Conservation (phyloP, 768 basidiomycete genomes). For the Serendipita sp. region DNA sequence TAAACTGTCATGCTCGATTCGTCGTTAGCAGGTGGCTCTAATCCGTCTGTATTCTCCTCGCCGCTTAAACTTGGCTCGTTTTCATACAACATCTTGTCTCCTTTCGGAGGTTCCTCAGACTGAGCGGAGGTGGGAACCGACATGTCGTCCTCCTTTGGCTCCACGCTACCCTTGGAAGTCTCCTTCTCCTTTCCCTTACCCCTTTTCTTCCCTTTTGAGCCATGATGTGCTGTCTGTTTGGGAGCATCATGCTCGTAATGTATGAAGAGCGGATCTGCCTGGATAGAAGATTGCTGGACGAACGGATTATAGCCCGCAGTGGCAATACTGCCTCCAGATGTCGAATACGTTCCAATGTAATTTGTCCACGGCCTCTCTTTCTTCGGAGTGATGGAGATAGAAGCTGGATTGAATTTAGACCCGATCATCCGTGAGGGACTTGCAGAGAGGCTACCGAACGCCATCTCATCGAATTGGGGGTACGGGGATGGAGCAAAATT, state of each 20-base stretch:
- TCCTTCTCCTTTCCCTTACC: not conserved
- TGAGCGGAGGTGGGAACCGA: not conserved
- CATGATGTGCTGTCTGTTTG: conserved; percentile 1
- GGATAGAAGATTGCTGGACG: not conserved
- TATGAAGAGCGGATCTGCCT: not conserved
- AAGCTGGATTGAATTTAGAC: not conserved
- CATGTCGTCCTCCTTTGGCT: not conserved
- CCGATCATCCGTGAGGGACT: not conserved
- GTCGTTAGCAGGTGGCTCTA: not conserved
- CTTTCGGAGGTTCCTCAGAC: not conserved
- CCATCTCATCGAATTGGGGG: not conserved
- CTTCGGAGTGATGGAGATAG: not conserved
- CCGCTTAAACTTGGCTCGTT: not conserved
- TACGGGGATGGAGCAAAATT: not conserved
- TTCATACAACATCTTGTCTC: not conserved
- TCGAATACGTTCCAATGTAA: not conserved
- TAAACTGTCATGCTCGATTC: not conserved
- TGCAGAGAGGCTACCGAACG: not conserved
- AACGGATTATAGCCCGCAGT: not conserved
- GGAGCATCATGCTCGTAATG: conserved; percentile 5
- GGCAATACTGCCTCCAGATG: not conserved
- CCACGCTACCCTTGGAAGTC: not conserved
- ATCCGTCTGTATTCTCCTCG: not conserved
- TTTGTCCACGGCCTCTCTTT: conserved; percentile 1
- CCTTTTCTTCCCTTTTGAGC: not conserved